phyloP scores from a whole-genome alignment of 768 basidiomycete genomes.

The Phylloporus rhodoxanthus region DNA sequence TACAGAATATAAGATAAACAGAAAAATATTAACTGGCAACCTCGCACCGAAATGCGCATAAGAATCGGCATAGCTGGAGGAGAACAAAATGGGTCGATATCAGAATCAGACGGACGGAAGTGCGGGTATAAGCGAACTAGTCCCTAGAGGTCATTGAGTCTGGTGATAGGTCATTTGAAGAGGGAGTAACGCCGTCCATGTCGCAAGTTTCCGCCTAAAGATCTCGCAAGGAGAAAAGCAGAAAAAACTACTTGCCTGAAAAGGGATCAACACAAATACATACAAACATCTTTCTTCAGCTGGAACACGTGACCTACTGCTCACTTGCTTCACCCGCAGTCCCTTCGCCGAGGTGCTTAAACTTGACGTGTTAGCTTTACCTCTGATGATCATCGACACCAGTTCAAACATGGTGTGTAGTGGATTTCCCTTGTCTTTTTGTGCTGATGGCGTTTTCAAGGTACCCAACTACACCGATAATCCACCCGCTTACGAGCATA shows the following conservation, averaged over 20 bases:
- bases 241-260: slow-evolving; percentile 5
- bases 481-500: slow-evolving; percentile 48
- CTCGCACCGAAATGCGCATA: slow-evolving; percentile 87
- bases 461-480: slow-evolving; percentile 28
- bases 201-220: slow-evolving; percentile 5
- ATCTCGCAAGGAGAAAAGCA: not conserved
- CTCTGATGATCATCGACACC: slow-evolving; percentile 24
- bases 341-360: not conserved
- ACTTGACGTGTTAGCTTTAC: not conserved
- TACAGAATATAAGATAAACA: slow-evolving; percentile 1
- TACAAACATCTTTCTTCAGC: slow-evolving; percentile 6
- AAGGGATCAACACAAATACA: slow-evolving; percentile 10
- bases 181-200: slow-evolving; percentile 30
- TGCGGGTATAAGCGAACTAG: slow-evolving; percentile 58
- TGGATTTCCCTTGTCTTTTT: not conserved
- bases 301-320: slow-evolving; percentile 17
- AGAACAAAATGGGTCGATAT: slow-evolving; percentile 32
- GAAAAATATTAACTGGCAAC: not conserved
- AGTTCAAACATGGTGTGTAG: slow-evolving; percentile 23
- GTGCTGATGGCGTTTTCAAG: slow-evolving; percentile 6
- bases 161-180: slow-evolving; percentile 19
- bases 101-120: slow-evolving; percentile 31
- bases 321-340: not conserved
- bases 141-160: slow-evolving; percentile 79
- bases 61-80: slow-evolving; percentile 84